Conservation (phyloP, 495 filamentous ascomycete species). For the Hypoxylon rickii region DNA sequence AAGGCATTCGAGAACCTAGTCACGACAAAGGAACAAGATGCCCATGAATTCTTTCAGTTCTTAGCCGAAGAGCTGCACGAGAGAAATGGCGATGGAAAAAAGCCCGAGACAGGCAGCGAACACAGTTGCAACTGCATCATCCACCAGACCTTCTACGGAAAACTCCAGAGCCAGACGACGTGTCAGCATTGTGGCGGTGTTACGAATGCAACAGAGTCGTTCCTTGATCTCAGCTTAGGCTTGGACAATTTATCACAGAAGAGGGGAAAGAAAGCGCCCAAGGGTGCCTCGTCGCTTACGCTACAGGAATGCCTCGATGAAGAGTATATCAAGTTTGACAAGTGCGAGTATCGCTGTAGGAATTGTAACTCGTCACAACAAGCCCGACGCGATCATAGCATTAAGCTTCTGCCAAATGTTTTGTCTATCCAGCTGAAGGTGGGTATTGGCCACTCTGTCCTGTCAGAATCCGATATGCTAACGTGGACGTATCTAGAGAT, state of each 20-base stretch:
- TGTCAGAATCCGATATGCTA: not conserved
- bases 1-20: conserved; percentile 70
- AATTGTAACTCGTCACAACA: conserved; percentile 72
- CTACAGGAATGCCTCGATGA: conserved; percentile 77
- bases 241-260: conserved; percentile 64
- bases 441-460: conserved; percentile 13
- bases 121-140: conserved; percentile 82
- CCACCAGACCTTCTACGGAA: conserved; percentile 86
- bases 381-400: conserved; percentile 77
- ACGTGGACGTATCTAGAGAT: conserved; percentile 58
- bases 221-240: conserved; percentile 84
- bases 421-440: conserved; percentile 93
- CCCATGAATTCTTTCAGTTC: conserved; percentile 94
- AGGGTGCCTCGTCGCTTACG: conserved; percentile 55
- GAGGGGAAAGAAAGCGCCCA: conserved; percentile 49
- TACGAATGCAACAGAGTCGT: conserved; percentile 78
- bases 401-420: conserved; percentile 80
- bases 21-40: conserved; percentile 92
- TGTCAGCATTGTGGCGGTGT: conserved; percentile 80
- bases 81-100: conserved; percentile 63
- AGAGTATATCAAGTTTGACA: conserved; percentile 77
- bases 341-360: conserved; percentile 79
- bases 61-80: conserved; percentile 83
- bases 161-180: conserved; percentile 82
- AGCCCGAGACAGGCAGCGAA: conserved; percentile 58